Conservation (phyloP, 2,329 filamentous ascomycete genomes). For the Colletotrichum orchidophilum region DNA sequence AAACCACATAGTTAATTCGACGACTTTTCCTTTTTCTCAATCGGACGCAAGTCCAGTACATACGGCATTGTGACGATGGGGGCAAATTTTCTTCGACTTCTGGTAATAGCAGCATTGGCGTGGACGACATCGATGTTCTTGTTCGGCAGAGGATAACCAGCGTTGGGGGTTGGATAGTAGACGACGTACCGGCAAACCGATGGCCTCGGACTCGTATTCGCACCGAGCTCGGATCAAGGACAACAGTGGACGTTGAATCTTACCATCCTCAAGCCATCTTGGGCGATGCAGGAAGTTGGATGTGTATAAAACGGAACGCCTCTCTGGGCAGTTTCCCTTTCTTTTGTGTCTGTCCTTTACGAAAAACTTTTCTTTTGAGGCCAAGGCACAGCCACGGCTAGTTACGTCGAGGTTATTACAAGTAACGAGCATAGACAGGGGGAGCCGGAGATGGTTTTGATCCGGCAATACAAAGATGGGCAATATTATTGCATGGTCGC, state of each 20-base stretch:
- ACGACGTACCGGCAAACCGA: neutral
- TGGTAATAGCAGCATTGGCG: constrained; percentile 35
- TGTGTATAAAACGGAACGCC: constrained; percentile 31
- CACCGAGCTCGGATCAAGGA: neutral
- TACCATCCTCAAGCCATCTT: constrained; percentile 13
- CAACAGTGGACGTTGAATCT: neutral
- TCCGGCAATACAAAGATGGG: constrained; percentile 34
- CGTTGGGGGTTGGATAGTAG: constrained; percentile 22
- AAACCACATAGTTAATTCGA: constrained; percentile 35
- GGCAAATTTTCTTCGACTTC: constrained; percentile 31
- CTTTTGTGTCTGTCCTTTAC: constrained; percentile 33
- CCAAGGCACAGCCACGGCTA: constrained; percentile 12
- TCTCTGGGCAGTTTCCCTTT: constrained; percentile 18
- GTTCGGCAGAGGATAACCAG: neutral
- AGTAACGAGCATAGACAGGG: constrained; percentile 37
- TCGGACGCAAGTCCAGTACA: constrained; percentile 33
- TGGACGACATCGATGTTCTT: constrained; percentile 5
- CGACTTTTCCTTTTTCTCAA: constrained; percentile 32
- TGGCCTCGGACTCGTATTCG: neutral
- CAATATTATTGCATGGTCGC: constrained; percentile 30
- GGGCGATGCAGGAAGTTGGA: constrained; percentile 27
- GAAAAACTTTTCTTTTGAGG: constrained; percentile 17
- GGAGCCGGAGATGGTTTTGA: constrained; percentile 21
- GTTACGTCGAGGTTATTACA: constrained; percentile 6
- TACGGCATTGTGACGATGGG: constrained; percentile 31